Evolutionary conservation across 1,284 basidiomycete species (phyloP).

Genomic region (Malassezia pachydermatis): DNA sequence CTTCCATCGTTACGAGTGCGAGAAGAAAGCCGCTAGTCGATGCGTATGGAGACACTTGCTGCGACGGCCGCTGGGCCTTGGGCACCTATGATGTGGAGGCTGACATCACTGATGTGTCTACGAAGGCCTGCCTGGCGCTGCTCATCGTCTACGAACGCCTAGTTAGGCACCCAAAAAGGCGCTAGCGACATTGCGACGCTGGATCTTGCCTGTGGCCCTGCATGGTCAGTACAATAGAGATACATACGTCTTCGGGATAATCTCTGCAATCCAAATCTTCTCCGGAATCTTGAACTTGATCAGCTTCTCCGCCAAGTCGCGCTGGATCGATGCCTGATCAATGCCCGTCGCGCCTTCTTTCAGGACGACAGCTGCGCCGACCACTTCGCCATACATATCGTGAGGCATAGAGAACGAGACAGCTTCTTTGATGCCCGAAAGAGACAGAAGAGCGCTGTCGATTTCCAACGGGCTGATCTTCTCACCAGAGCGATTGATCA

Average conservation of each 20-base stretch:
- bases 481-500: slow-evolving; percentile 55
- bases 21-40: too few relatives aligned
- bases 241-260: slow-evolving; percentile 47
- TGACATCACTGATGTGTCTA: background rate
- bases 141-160: background rate
- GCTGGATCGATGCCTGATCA: slow-evolving; percentile 31
- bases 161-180: slow-evolving; percentile 21
- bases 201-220: slow-evolving; percentile 43
- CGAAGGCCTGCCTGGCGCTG: background rate
- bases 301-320: slow-evolving; percentile 34
- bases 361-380: slow-evolving; percentile 47
- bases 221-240: background rate
- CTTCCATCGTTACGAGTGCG: slow-evolving; percentile 55
- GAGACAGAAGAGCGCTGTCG: slow-evolving; percentile 51
- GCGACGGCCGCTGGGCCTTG: slow-evolving; percentile 1
- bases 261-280: slow-evolving; percentile 46
- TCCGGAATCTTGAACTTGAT: slow-evolving; percentile 50
- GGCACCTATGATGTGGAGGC: slow-evolving; percentile 6
- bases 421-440: slow-evolving; percentile 54
- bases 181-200: slow-evolving; percentile 39
- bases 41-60: background rate
- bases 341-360: slow-evolving; percentile 23
- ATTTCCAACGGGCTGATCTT: slow-evolving; percentile 62
- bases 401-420: slow-evolving; percentile 50
- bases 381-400: slow-evolving; percentile 46